phyloP scores from a whole-genome alignment of 352 stramenopile genomes.

The Globisporangium spinosum region DNA sequence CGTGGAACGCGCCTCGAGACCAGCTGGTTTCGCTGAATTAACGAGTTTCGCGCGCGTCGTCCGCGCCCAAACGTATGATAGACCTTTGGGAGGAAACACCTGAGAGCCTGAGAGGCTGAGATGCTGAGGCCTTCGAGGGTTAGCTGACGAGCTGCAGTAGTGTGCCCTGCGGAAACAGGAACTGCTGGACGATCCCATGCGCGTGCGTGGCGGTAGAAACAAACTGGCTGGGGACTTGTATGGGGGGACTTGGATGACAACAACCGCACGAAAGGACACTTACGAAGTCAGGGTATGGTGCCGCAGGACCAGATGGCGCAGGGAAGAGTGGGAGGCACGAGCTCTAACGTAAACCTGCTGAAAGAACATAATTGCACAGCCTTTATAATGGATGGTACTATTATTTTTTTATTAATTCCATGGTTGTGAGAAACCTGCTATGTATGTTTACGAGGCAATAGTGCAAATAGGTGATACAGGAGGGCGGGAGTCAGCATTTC shows the following conservation, averaged over 20 bases:
- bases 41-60: conserved; percentile 4
- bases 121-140: not conserved
- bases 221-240: not conserved
- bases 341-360: not conserved
- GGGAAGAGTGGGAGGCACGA: not conserved
- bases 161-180: not conserved
- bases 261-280: conserved; percentile 3
- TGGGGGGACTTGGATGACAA: not conserved
- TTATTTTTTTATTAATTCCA: not conserved
- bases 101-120: not conserved
- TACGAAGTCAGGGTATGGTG: not conserved
- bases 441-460: not conserved
- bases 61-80: not conserved
- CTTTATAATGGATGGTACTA: not conserved
- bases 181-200: not conserved
- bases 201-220: not conserved
- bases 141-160: not conserved
- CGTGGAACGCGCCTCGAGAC: not conserved
- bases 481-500: not conserved
- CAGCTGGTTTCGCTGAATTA: conserved; percentile 13
- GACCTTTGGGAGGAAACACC: not conserved
- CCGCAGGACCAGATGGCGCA: not conserved
- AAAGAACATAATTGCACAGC: not conserved
- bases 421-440: not conserved
- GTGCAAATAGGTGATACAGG: not conserved